Evolutionary conservation across 768 basidiomycete genomes (phyloP).

Genomic region (Boletus reticulatus): DNA sequence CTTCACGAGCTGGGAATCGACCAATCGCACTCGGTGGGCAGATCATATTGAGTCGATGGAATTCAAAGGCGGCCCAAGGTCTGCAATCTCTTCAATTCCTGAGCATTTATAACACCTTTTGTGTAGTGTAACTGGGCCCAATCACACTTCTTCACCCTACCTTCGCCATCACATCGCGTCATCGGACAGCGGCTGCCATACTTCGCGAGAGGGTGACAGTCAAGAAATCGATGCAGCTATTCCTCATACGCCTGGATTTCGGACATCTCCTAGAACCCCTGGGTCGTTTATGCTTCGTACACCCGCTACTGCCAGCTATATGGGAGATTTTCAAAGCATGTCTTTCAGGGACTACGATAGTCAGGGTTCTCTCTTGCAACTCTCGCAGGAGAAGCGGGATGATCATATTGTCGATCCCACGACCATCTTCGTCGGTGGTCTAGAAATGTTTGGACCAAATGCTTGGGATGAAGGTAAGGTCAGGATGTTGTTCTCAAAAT

Average conservation of each 20-base stretch:
- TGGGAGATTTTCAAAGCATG: conserved; percentile 33
- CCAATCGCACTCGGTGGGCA: conserved; percentile 21
- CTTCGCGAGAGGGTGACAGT: conserved; percentile 21
- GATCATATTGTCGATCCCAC: conserved; percentile 57
- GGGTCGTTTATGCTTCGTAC: conserved; percentile 49
- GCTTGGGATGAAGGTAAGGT: conserved; percentile 73
- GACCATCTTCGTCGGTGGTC: conserved; percentile 74
- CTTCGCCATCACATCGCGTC: conserved; percentile 11
- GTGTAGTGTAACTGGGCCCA: conserved; percentile 12
- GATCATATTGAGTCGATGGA: conserved; percentile 13
- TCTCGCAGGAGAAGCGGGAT: conserved; percentile 25
- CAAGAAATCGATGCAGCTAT: conserved; percentile 39
- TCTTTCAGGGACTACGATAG: conserved; percentile 23
- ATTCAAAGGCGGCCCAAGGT: conserved; percentile 15
- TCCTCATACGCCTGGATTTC: conserved; percentile 45
- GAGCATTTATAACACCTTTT: conserved; percentile 3
- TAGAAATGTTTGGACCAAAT: conserved; percentile 59
- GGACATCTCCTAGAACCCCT: conserved; percentile 46
- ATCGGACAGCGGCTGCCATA: conserved; percentile 16
- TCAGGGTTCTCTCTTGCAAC: conserved; percentile 16
- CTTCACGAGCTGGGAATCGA: conserved; percentile 26
- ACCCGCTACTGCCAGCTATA: conserved; percentile 40
- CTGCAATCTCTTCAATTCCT: neutral
- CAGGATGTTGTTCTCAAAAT: conserved; percentile 55
- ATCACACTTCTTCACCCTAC: conserved; percentile 11